Conservation (phyloP, 306 rosid genomes). For the Abrus precatorius region DNA sequence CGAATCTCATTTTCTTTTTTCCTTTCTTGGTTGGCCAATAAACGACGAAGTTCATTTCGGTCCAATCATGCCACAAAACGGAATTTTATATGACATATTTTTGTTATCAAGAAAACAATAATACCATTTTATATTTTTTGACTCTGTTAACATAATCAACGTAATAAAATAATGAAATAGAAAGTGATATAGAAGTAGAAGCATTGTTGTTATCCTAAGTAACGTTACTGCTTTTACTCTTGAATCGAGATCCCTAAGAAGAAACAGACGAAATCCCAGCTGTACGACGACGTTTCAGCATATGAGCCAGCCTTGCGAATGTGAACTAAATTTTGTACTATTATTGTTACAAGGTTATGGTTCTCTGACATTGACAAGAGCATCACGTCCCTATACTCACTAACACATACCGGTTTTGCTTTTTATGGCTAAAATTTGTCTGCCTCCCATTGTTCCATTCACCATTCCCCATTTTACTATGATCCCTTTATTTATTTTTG, state of each 20-base stretch:
- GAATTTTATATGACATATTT: not conserved
- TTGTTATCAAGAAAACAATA: not conserved
- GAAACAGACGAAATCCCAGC: conserved; percentile 1
- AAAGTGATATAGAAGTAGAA: not conserved
- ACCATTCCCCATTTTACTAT: conserved; percentile 1
- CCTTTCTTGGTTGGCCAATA: conserved; percentile 13
- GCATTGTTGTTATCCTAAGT: not conserved
- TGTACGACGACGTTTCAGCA: conserved; percentile 28
- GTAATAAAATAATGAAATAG: not conserved
- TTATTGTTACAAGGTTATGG: not conserved
- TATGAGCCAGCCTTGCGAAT: not conserved
- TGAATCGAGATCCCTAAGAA: not conserved
- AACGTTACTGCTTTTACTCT: conserved; percentile 1
- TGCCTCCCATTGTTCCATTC: conserved; percentile 17
- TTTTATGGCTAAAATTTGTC: conserved; percentile 36
- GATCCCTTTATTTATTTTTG: too few relatives aligned
- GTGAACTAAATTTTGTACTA: not conserved
- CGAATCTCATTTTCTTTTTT: conserved; percentile 4
- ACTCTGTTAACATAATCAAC: not conserved
- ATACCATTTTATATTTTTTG: not conserved
- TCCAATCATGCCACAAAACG: conserved; percentile 43
- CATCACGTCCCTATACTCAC: conserved; percentile 19
- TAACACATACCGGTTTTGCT: conserved; percentile 41
- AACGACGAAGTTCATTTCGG: conserved; percentile 50
- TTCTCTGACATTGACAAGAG: conserved; percentile 37